A percentile compares a stretch with the other conserved stretches of the same genome.
These are phyloP conservation scores for Sarocladiaceae sp. DNA, from an alignment of 2,329 filamentous ascomycete species.

Conservation along the genomic window DNA sequence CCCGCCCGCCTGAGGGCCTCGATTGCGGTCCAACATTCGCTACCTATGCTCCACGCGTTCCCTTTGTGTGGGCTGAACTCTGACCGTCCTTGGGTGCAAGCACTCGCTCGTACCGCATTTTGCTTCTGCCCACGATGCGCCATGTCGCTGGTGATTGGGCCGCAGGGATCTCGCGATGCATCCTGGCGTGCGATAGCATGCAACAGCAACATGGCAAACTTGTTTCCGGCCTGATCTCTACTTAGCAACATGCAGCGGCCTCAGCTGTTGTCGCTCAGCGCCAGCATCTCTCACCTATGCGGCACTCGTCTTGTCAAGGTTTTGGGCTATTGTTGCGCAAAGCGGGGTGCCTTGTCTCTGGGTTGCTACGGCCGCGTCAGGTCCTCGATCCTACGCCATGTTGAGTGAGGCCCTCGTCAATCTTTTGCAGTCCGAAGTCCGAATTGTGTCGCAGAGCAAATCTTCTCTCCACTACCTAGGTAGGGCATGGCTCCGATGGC, in stretches of 20 bases:
- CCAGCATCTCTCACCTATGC: no score
- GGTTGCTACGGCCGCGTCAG: constrained; percentile 1
- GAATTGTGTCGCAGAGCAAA: no score
- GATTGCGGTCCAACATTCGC: constrained; percentile 4
- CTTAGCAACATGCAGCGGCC: no score
- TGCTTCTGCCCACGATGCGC: background rate
- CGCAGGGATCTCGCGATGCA: background rate
- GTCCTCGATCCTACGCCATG: background rate
- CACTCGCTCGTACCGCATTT: background rate
- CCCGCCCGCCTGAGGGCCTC: constrained; percentile 3
- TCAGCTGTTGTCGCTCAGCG: no score
- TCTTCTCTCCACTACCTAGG: no score
- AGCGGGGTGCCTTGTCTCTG: background rate
- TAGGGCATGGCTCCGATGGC: background rate
- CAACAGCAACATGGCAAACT: background rate
- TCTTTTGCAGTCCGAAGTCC: no score
- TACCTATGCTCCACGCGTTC: constrained; percentile 4
- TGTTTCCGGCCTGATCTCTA: no score
- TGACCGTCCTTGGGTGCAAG: constrained; percentile 4
- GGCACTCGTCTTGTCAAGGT: background rate
- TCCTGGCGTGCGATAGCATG: background rate
- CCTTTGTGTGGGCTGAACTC: background rate
- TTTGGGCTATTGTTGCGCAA: background rate
- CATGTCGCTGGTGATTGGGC: constrained; percentile 1
- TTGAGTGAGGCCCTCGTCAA: no score